phyloP scores from a whole-genome alignment of 345 rosid genomes.

The Citrus glauca region DNA sequence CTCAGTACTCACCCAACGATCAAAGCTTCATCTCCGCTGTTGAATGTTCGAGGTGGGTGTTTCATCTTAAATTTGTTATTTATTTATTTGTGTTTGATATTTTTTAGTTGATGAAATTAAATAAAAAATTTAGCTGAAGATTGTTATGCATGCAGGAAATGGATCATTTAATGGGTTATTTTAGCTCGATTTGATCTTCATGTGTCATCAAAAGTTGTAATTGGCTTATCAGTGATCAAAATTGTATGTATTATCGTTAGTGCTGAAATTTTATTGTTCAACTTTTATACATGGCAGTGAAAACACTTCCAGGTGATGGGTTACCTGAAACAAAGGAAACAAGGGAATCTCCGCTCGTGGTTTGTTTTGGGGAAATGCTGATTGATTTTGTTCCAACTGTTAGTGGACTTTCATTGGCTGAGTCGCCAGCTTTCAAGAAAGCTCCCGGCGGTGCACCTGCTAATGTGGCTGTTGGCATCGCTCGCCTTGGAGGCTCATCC shows the following conservation, averaged over 20 bases:
- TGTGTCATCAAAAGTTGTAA: not conserved
- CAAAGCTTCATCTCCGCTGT: slow-evolving; percentile 25
- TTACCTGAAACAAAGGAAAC: slow-evolving; percentile 40
- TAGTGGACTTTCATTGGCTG: slow-evolving; percentile 79
- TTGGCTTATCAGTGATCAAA: no score
- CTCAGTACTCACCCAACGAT: slow-evolving; percentile 12
- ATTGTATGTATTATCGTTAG: no score
- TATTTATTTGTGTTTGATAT: not conserved
- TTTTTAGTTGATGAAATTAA: not conserved
- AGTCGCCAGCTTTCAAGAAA: slow-evolving; percentile 85
- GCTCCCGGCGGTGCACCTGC: slow-evolving; percentile 99
- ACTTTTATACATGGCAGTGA: slow-evolving; percentile 34
- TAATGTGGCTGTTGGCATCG: slow-evolving; percentile 89
- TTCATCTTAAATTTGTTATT: not conserved
- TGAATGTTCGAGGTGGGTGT: slow-evolving; percentile 21
- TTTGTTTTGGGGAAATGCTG: slow-evolving; percentile 95
- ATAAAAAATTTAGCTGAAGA: not conserved
- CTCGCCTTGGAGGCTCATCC: slow-evolving; percentile 91
- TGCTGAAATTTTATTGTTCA: not conserved
- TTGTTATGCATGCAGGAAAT: not conserved
- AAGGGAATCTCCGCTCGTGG: slow-evolving; percentile 57
- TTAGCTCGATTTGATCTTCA: no score
- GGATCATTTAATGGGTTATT: no score
- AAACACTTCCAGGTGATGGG: slow-evolving; percentile 48
- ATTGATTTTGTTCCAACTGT: slow-evolving; percentile 91